Conservation (phyloP, 108 stramenopile genomes). For the Nitzschia sp. region DNA sequence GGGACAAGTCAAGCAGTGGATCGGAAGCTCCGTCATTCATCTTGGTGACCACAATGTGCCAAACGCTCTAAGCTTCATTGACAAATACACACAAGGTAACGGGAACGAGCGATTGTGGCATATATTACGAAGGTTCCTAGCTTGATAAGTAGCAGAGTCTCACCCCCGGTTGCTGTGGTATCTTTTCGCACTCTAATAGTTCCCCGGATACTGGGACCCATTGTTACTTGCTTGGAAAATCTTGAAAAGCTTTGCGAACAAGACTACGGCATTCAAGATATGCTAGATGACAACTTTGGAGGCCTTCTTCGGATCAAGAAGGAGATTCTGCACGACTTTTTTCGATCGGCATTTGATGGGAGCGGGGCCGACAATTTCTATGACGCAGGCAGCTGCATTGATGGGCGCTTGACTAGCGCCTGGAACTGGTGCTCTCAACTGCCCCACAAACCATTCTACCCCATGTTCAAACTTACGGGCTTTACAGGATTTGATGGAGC, state of each 20-base stretch:
- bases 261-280: conserved; percentile 49
- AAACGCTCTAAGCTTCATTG: conserved; percentile 82
- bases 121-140: background rate
- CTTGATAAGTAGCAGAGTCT: too few species aligned
- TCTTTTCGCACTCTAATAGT: too few species aligned
- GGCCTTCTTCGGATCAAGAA: conserved; percentile 59
- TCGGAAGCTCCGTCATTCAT: conserved; percentile 81
- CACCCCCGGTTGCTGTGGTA: too few species aligned
- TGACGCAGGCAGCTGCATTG: conserved; percentile 84
- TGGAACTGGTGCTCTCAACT: conserved; percentile 91
- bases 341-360: conserved; percentile 86
- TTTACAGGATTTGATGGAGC: conserved; percentile 81
- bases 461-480: conserved; percentile 81
- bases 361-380: conserved; percentile 76
- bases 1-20: conserved; percentile 52
- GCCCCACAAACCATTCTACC: conserved; percentile 63
- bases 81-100: conserved; percentile 79
- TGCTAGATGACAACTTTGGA: conserved; percentile 66
- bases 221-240: conserved; percentile 68
- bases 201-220: conserved; percentile 78
- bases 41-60: conserved; percentile 90
- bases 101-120: background rate
- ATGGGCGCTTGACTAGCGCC: conserved; percentile 80
- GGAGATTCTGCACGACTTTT: conserved; percentile 85
- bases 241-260: conserved; percentile 52